Evolutionary conservation across 1,284 basidiomycete species (phyloP), one percentile per base, ranked within the genome.

Genomic region (Coniferiporia sulphurascens): DNA sequence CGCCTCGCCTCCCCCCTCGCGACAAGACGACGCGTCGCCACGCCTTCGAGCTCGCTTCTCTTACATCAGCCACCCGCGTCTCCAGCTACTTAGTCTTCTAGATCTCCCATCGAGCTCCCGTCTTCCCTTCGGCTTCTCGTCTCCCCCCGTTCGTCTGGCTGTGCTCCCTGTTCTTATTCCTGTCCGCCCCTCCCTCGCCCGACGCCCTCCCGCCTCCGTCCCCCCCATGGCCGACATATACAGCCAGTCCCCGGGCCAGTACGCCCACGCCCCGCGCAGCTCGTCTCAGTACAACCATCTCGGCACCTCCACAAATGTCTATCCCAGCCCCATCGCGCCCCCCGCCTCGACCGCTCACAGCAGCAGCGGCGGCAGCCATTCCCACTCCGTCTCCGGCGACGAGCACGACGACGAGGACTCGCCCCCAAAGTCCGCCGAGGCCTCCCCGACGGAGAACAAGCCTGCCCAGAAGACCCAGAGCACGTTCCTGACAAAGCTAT

Each of bases 401-500:
- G 62, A 64, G 46, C 62, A 66, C 38, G 63, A 63, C 35, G 65
- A 64, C 46, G 38, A 48, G 32, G 58, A 76, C 63, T 78, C 80
- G 63, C 76, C 80, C 50, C 75, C 74, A 69, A 86, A 85, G 73
- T 69, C 65, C 36, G 36, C 52, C 4, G 61, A 60, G 17, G 62
- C 62, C 17, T 56, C 62, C 38, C 64, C 64, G 43, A 56, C 80
- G 55, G 84, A 85, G 63, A 72, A 83, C 52, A 91, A 91, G 78
- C 86, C 91, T 46, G 22, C 46, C 8, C 54, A 59, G 49, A 62
- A 62, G 21, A 62, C 61, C 0, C 90, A 93, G 76, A 89, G 91
- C 0, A 94, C 92, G 9, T 95, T 95, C 71, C 79, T 95, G 69
- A 94, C 91, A 71, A 95, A 94, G 80, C 84, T 95, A 52, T 95